Evolutionary conservation across 768 basidiomycete species (phyloP), one percentile per base, ranked within the genome.

Genomic region (Lactarius indigo): DNA sequence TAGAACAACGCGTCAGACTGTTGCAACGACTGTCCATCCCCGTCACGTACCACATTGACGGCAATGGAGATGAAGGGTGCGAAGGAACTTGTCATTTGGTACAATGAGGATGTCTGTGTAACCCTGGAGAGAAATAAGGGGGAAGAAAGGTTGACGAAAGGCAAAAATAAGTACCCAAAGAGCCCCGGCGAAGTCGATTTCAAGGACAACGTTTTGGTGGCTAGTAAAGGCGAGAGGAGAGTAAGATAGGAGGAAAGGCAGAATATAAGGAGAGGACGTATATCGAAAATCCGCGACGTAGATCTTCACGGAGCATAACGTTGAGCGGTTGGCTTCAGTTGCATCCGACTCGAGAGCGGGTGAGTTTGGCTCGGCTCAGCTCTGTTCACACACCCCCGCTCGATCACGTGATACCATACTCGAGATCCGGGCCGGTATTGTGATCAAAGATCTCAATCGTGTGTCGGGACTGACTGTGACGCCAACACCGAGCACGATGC

Each of bases 151-250:
- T 23, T 55, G 18, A 39, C 50, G 59, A 67, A 50, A 68, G 58
- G 64, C 74, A 73, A 70, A 52, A 61, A 52, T 2, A 39, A 74
- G 59, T 86, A 92, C 95, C 85, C 90, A 91, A 73, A 95, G 83
- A 74, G 83, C 82, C 26, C 96, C 96, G 9, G 89, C 84, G 76
- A 97, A 94, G 81, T 96, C 93, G 68, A 98, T 87, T 79, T 96
- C 94, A 71, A 98, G 81, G 68, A 92, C 91, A 59, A 97, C 95
- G 76, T 94, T 94, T 84, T 98, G 96, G 79, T 96, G 92, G 79
- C 90, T 92, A 88, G 90, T 94, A 87, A 76, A 88, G 76, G 87
- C 82, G 76, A 72, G 72, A 76, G 68, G 5, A 60, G 80, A 75
- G 86, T 84, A 84, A 84, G 76, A 68, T 28, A 18, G 31, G 28